Evolutionary conservation across 805 yeast species (phyloP), one percentile per base, ranked within the genome.

Genomic region (Candida stauntonica): DNA sequence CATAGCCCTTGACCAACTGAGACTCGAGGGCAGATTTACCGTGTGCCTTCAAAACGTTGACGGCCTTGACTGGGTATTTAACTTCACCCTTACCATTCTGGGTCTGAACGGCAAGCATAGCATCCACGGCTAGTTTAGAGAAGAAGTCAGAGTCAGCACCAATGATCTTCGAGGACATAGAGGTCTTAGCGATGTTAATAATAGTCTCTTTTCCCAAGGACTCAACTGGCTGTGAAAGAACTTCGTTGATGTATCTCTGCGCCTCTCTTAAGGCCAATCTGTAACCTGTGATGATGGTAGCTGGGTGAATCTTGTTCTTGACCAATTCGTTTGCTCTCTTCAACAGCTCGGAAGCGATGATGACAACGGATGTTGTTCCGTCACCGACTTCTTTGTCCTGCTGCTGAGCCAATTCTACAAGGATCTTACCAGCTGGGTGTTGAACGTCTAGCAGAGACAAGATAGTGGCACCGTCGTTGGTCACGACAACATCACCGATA

Each of bases 351-450:
- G 95, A 75, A 17, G 99, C 98, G 59, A 94, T 81, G 46, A 93
- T 88, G 29, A 93, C 99, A 35, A 93, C 99, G 13, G 96, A 85
- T 0, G 99, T 93, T 31, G 99, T 89, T 52, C 98, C 98, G 58
- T 89, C 98, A 45, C 97, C 99, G 38, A 93, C 96, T 66, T 93
- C 99, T 55, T 96, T 78, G 63, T 93, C 99, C 68, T 93, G 99
- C 63, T 93, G 98, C 63, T 93, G 96, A 3, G 99, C 99, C 57
- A 93, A 73, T 58, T 93, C 98, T 35, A 93, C 99, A 42, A 93
- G 70, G 53, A 93, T 93, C 67, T 88, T 91, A 14, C 98, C 99
- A 1, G 99, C 99, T 26, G 99, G 99, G 62, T 93, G 99, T 65
- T 93, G 96, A 36, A 93, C 98, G 60, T 93, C 99, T 48, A 93